Evolutionary conservation across 257 asterid species (phyloP), one percentile per base, ranked within the genome.

Genomic region (Avicennia marina): DNA sequence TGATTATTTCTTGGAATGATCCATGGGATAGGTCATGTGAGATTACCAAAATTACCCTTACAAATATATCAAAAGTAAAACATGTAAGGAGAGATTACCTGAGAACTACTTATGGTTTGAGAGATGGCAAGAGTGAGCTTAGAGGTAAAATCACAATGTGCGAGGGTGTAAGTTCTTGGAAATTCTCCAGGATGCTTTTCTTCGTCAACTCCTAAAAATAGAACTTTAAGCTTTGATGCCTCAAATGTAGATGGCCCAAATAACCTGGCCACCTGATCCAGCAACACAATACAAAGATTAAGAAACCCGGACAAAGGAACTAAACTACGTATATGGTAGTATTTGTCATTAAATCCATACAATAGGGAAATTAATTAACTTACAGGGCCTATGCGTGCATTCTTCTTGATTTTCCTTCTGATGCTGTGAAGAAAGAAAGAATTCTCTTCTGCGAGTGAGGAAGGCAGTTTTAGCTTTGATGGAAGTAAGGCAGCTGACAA

Each of bases 241-340:
- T 86, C 91, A 74, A 86, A 86, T 56, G 74, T 77, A 16, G 91
- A 81, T 18, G 91, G 89, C 43, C 95, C 95, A 65, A 82, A 76
- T 58, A 86, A 62, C 66, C 95, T 80, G 0, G 95, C 89, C 47
- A 82, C 89, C 91, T 86, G 70, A n/a, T 51, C 33, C n/a, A n/a
- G n/a, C 26, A 26, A 2, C 40, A 53, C 34, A 47, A 20, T 15
- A n/a, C 10, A 47, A 19, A 42, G 46, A 42, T 31, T 25, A 54
- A 20, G 6, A 36, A 3, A 41, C 18, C 11, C 18, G 48, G 1
- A 54, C 18, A 11, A 51, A 18, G 53, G 24, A 24, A n/a, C n/a
- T n/a, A n/a, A n/a, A n/a, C n/a, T n/a, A n/a, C n/a, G n/a, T n/a
- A n/a, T n/a, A n/a, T n/a, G n/a, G n/a, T n/a, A n/a, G n/a, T n/a